Evolutionary conservation across 176 grass and related monocot genomes (phyloP).

Genomic region (Carex myosuroides): DNA sequence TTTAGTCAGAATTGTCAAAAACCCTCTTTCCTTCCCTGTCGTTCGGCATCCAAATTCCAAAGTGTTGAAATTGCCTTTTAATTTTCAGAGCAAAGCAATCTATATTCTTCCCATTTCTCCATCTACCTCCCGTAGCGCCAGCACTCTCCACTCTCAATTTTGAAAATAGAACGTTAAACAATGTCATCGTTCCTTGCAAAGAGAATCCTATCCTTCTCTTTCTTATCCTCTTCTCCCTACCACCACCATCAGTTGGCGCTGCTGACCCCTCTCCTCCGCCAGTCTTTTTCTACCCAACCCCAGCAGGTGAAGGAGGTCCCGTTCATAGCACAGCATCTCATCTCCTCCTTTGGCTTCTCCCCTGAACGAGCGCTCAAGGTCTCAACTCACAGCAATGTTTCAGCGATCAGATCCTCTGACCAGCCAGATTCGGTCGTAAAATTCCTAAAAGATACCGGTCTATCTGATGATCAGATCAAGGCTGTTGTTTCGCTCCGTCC

Average conservation of each 20-base stretch:
- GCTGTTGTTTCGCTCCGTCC: background rate
- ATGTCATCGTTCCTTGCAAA: background rate
- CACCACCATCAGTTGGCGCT: background rate
- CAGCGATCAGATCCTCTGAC: background rate
- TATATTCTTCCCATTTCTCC: too few relatives aligned
- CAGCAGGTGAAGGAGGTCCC: background rate
- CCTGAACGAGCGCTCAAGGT: background rate
- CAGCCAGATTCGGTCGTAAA: conserved; percentile 2
- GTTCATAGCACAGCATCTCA: background rate
- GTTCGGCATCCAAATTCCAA: too few relatives aligned
- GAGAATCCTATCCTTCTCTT: background rate
- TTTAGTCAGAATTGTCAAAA: too few relatives aligned
- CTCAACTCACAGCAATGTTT: background rate
- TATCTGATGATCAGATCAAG: conserved; percentile 8
- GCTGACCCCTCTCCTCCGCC: background rate
- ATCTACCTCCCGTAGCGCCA: too few relatives aligned
- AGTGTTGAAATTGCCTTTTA: too few relatives aligned
- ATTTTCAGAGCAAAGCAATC: too few relatives aligned
- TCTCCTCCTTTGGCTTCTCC: background rate
- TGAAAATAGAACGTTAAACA: background rate
- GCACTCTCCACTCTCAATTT: too few relatives aligned
- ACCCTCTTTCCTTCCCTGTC: too few relatives aligned
- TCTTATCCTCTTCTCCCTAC: background rate
- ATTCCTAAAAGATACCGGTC: conserved; percentile 17
- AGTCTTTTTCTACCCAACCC: background rate